A percentile compares a stretch with the other conserved stretches of the same genome.
Evolutionary conservation across 164 flowering plant genomes (phyloP).

Genomic region (Annona cherimola): DNA sequence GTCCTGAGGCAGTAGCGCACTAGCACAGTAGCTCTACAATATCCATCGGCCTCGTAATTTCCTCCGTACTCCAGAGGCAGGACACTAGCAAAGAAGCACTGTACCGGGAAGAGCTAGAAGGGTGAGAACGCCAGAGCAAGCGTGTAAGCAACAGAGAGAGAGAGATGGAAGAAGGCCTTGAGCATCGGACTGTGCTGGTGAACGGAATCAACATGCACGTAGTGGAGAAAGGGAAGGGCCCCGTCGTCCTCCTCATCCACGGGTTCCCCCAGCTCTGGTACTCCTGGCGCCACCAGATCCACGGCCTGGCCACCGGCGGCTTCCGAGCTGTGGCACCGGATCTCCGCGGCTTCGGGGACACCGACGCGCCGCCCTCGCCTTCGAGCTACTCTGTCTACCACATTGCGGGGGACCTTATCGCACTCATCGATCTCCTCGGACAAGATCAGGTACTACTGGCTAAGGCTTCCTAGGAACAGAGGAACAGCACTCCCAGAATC

Average conservation of each 20-base stretch:
- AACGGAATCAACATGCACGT: slow-evolving; percentile 33
- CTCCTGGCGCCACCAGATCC: slow-evolving; percentile 39
- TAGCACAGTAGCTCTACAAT: too few relatives aligned
- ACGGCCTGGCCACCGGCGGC: slow-evolving; percentile 23
- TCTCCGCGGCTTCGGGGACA: slow-evolving; percentile 39
- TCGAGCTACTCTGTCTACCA: slow-evolving; percentile 40
- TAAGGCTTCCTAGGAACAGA: too few relatives aligned
- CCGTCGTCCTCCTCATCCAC: slow-evolving; percentile 26
- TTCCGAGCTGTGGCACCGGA: slow-evolving; percentile 47
- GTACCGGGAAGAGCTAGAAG: too few relatives aligned
- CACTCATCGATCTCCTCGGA: slow-evolving; percentile 50
- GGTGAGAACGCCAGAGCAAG: too few relatives aligned
- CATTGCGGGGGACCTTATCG: slow-evolving; percentile 59
- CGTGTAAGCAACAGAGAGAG: neutral
- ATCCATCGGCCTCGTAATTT: too few relatives aligned
- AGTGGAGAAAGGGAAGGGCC: slow-evolving; percentile 34
- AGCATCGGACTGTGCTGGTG: slow-evolving; percentile 13
- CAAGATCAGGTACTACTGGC: slow-evolving; percentile 11
- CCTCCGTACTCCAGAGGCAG: too few relatives aligned
- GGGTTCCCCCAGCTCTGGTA: slow-evolving; percentile 42
- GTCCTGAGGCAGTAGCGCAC: too few relatives aligned
- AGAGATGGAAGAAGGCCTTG: slow-evolving; percentile 2
- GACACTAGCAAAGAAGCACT: too few relatives aligned
- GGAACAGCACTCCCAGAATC: too few relatives aligned
- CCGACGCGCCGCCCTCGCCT: slow-evolving; percentile 37